Base-by-base conservation (phyloP, 305 asterid genomes). In the Rubia tinctorum region DNA sequence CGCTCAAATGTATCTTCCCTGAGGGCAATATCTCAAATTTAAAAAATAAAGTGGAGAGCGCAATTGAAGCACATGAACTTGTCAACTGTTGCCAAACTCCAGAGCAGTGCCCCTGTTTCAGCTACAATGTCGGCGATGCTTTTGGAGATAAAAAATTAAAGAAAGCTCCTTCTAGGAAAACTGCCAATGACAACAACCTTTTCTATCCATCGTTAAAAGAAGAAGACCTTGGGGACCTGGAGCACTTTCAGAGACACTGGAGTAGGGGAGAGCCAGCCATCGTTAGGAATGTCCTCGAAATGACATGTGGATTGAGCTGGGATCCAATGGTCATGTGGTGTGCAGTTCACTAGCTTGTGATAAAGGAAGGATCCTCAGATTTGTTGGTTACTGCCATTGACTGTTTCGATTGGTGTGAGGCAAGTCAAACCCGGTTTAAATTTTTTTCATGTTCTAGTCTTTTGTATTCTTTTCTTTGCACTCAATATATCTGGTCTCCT, bases 291-390 rank as follows among this genome's bases (percentile, higher is more conserved):
- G 80, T 73, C 72, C 87, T 85, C 61, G 79, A 83, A 74, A 74
- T 66, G 37, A 49, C 87, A 66, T 78, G 90, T 71, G 89, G 89
- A 64, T 78, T 87, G 80, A 86, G 90, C 74, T 89, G 90, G 92
- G 90, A 84, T 55, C 90, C 92, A 43, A 86, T 81, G 90, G 92
- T 84, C 42, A 86, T 85, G 90, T 87, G 92, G 91, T 89, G 88
- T 69, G 89, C 91, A 45, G 66, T 81, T 17, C 90, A 90, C 66
- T 58, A 83, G 44, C 72, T 82, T 43, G 34, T 22, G 8, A 22
- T 61, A 65, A 82, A 74, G 69, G 75, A 65, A 37, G 87, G 90
- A 63, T 51, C 86, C 64, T 83, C 91, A 25, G 82, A 81, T 79
- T 85, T 82, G 82, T 18, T 67, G 83, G 89, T 85, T 66, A 78